phyloP scores from a whole-genome alignment of 805 yeast genomes.

The Cyberlindnera samutprakarnensis region DNA sequence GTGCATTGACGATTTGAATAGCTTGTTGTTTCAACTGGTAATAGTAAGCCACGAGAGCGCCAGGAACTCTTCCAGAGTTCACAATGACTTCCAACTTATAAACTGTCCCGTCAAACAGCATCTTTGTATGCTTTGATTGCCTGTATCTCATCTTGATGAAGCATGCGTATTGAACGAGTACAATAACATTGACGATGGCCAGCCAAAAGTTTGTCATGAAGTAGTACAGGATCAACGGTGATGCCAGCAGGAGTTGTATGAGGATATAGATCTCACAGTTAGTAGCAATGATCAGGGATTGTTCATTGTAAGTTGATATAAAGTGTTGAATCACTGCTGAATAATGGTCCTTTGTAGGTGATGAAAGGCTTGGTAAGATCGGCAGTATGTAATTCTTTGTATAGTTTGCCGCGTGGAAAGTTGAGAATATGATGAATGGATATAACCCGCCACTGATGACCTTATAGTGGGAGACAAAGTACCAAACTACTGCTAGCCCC shows the following conservation, averaged over 20 bases:
- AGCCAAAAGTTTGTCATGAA: conserved; percentile 24
- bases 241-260: conserved; percentile 31
- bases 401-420: conserved; percentile 59
- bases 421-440: conserved; percentile 56
- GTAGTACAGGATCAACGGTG: conserved; percentile 32
- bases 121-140: conserved; percentile 48
- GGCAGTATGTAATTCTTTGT: conserved; percentile 48
- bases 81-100: conserved; percentile 31
- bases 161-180: conserved; percentile 38
- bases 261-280: conserved; percentile 38
- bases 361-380: conserved; percentile 29
- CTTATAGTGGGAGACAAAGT: conserved; percentile 35
- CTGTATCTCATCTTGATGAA: conserved; percentile 57
- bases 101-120: conserved; percentile 40
- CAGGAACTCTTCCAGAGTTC: conserved; percentile 31
- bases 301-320: conserved; percentile 33
- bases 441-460: conserved; percentile 41
- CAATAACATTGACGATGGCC: conserved; percentile 26
- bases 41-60: conserved; percentile 12
- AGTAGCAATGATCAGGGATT: conserved; percentile 36
- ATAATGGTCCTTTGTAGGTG: conserved; percentile 20
- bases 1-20: not conserved
- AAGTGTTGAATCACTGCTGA: conserved; percentile 26
- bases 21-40: conserved; percentile 12
- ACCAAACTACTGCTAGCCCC: conserved; percentile 32